phyloP scores from a whole-genome alignment of 2,329 filamentous ascomycete genomes.

The Penicillium sp. region DNA sequence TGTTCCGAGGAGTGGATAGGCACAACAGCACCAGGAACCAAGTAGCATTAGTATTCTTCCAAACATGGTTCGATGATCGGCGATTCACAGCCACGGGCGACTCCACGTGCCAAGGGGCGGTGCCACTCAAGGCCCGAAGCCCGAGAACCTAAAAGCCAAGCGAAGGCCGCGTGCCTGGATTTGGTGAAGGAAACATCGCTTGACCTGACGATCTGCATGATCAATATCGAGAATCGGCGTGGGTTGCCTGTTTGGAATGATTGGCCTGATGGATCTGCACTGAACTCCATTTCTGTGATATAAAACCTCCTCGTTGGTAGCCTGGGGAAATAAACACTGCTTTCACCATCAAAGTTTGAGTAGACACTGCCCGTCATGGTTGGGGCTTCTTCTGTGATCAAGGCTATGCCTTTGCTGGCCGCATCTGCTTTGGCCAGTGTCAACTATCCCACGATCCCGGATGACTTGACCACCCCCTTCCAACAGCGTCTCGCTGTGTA shows the following conservation, averaged over 20 bases:
- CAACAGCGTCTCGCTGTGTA: slow-evolving; percentile 56
- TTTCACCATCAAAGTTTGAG: neutral
- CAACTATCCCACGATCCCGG: slow-evolving; percentile 48
- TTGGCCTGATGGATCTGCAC: slow-evolving; percentile 7
- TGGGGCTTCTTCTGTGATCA: slow-evolving; percentile 7
- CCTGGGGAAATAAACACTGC: neutral
- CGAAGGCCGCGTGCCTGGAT: neutral
- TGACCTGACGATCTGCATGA: neutral
- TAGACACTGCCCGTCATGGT: slow-evolving; percentile 9
- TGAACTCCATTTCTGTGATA: neutral
- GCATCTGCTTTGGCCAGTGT: slow-evolving; percentile 24
- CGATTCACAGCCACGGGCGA: neutral
- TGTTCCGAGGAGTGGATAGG: neutral
- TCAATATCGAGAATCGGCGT: slow-evolving; percentile 4
- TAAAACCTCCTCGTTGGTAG: neutral
- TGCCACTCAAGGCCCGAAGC: slow-evolving; percentile 3
- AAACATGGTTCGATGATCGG: neutral
- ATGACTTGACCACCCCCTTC: slow-evolving; percentile 53
- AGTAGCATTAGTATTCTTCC: neutral
- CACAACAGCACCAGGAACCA: neutral
- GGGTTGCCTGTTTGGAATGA: slow-evolving; percentile 9
- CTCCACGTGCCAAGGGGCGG: slow-evolving; percentile 9
- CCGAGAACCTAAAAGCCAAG: slow-evolving; percentile 6
- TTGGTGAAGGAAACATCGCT: neutral
- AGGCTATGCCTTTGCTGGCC: slow-evolving; percentile 17